phyloP scores from a whole-genome alignment of 805 yeast species.

The Wickerhamomyces kurtzmanii region DNA sequence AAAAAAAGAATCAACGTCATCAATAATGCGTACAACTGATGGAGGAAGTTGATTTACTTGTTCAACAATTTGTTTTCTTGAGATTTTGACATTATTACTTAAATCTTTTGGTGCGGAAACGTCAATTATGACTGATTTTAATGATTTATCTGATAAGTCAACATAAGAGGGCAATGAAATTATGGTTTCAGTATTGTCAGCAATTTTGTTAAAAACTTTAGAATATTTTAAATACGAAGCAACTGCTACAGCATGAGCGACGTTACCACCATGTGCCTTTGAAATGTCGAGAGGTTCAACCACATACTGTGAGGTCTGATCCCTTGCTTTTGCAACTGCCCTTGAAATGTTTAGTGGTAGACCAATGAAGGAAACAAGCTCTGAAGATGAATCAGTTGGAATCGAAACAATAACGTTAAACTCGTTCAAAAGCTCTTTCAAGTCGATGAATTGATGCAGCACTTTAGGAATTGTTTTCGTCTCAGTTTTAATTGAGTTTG shows the following conservation, averaged over 20 bases:
- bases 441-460: conserved; percentile 62
- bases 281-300: conserved; percentile 73
- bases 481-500: conserved; percentile 36
- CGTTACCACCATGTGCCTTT: conserved; percentile 78
- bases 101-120: conserved; percentile 43
- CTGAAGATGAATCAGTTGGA: conserved; percentile 35
- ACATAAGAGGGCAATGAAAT: conserved; percentile 37
- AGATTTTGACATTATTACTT: conserved; percentile 41
- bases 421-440: conserved; percentile 38
- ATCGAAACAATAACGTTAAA: conserved; percentile 47
- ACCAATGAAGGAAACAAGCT: conserved; percentile 54
- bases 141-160: conserved; percentile 29
- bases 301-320: conserved; percentile 45
- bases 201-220: conserved; percentile 34
- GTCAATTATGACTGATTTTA: conserved; percentile 44
- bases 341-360: conserved; percentile 42
- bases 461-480: conserved; percentile 55
- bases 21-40: conserved; percentile 40
- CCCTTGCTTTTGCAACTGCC: conserved; percentile 57
- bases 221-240: conserved; percentile 55
- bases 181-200: conserved; percentile 30
- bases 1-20: conserved; percentile 62
- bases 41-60: conserved; percentile 71
- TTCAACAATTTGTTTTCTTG: conserved; percentile 65
- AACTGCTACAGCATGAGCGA: conserved; percentile 66